Evolutionary conservation across 139 green algal species (phyloP), one percentile per base, ranked within the genome.

Genomic region (Volvox reticuliferus): DNA sequence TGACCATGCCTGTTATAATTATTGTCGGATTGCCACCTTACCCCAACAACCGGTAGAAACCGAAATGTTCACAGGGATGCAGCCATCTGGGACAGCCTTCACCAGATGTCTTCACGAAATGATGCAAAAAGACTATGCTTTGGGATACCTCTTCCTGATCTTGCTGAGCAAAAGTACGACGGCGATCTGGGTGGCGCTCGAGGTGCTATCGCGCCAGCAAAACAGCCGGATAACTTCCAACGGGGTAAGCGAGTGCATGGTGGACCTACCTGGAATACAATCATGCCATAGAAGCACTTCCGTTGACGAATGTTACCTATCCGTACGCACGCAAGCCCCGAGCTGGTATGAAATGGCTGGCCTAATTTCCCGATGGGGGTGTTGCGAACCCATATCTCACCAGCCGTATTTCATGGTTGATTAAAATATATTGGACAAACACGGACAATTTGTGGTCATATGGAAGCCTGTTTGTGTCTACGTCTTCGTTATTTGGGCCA

Each of bases 121-220:
- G 17, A 62, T 92, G 13, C 30, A 92, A 28, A 92, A 88, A 63
- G 89, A 92, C 33, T 92, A 92, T 62, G 82, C 81, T 0, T 50
- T 89, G 44, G 89, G 89, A 18, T 92, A 92, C 62, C 61, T 92
- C 0, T 37, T 55, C 21, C 28, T 92, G 32, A 33, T 75, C 0
- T n/a, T 89, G 69, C 71, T 92, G 20, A 86, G 82, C 37, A 89
- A 89, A 30, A 44, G 84, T 28, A 50, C 84, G 14, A 81, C 68
- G 0, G 36, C 84, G 30, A 19, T 89, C 26, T 89, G 68, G 68
- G 68, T 69, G 67, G 22, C 76, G 36, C 68, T 89, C 36, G 84
- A 80, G 26, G 36, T 89, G 14, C 68, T 81, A 73, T 73, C 65
- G 65, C 65, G 16, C 24, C 21, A 30, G 24, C 65, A 73, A 28